Evolutionary conservation across 495 filamentous ascomycete species (phyloP), one percentile per base, ranked within the genome.

Genomic region (Podospora sp.): DNA sequence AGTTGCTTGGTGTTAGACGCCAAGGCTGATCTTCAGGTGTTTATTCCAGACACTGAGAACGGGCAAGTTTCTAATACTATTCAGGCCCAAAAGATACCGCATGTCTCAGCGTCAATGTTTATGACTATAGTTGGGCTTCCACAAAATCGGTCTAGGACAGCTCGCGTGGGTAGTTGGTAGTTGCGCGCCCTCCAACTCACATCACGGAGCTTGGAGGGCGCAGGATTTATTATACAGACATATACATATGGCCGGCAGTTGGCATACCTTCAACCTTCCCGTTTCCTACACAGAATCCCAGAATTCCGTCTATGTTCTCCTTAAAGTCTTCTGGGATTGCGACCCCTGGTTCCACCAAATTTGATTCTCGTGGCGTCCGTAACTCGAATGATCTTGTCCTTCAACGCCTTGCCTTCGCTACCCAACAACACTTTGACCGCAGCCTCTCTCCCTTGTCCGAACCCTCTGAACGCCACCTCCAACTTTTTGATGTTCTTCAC

Each of bases 331-430:
- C 93, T 93, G 49, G 87, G 86, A 72, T 87, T 91, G 74, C 81
- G 83, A 82, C 91, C 92, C 77, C 94, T 91, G 67, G 92, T 93
- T 73, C 95, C 96, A 80, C 96, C 95, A 81, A 97, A 96, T 80
- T 98, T 99, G 74, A 98, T 75, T 73, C 91, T 89, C 56, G 93
- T 97, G 36, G 85, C 78, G 83, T 99, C 95, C 24, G 89, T 85
- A 46, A 98, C 91, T 71, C 87, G 87, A 60, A 82, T 80, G 67
- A 98, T 87, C 80, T 88, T 86, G 18, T 80, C 79, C 68, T 92
- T 87, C 56, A 99, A 69, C 69, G 80, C 72, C 74, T 85, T 88
- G 60, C 95, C 95, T 76, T 98, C 94, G 51, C 81, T 88, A 20
- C 96, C 93, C 71, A 99, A 73, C 35, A 99, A 76, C 0, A 93